Percentiles rank a stretch among this genome's conserved stretches.
These are phyloP conservation scores for Leptographium radiaticola DNA, from an alignment of 2,329 filamentous ascomycete species.

Conservation along the genomic window DNA sequence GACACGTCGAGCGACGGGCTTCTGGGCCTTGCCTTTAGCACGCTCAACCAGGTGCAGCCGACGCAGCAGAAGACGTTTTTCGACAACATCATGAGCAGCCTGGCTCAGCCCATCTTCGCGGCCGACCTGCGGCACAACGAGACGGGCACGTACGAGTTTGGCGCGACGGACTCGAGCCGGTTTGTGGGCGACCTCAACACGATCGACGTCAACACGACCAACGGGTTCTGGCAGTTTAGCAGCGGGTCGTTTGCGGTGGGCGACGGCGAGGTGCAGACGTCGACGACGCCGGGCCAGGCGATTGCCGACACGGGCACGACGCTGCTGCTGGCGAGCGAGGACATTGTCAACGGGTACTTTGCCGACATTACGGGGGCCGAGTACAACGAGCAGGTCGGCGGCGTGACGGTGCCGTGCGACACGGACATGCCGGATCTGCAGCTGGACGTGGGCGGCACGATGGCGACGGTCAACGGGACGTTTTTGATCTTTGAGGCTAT, in stretches of 20 bases:
- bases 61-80: constrained; percentile 58
- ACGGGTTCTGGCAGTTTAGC: constrained; percentile 58
- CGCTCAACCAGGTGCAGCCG: constrained; percentile 51
- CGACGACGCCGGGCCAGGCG: constrained; percentile 27
- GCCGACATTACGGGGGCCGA: constrained; percentile 28
- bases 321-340: constrained; percentile 44
- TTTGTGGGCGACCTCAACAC: constrained; percentile 51
- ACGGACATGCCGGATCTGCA: constrained; percentile 32
- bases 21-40: constrained; percentile 53
- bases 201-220: constrained; percentile 43
- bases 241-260: constrained; percentile 44
- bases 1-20: constrained; percentile 55
- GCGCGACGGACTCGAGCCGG: constrained; percentile 50
- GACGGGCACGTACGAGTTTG: constrained; percentile 60
- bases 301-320: constrained; percentile 50
- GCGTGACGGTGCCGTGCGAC: constrained; percentile 34
- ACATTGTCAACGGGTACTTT: constrained; percentile 37
- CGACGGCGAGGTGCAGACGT: constrained; percentile 21
- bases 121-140: constrained; percentile 49
- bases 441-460: constrained; percentile 42
- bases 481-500: constrained; percentile 41
- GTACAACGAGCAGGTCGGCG: constrained; percentile 25
- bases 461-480: constrained; percentile 40
- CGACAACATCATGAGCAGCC: constrained; percentile 47
- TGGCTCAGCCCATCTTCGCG: constrained; percentile 57